These are phyloP conservation scores for Polyporus arcularius DNA, from an alignment of 768 basidiomycete species.

Conservation along the genomic window DNA sequence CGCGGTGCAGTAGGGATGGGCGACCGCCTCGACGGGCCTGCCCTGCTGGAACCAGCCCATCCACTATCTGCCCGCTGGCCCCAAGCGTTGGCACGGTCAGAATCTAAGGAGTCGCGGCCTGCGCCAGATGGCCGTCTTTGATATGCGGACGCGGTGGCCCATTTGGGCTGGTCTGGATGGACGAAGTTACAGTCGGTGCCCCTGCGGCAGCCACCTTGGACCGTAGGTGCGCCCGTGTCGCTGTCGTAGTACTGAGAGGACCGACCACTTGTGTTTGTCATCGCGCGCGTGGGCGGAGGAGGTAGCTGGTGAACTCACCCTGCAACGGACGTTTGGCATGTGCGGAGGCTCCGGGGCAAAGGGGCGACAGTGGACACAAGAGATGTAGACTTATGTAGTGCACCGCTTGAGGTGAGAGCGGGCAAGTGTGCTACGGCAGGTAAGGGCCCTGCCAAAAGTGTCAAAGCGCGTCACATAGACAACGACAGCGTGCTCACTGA, in stretches of 20 bases:
- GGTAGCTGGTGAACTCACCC: conserved; percentile 24
- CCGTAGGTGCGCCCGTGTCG: conserved; percentile 25
- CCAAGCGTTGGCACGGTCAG: no score
- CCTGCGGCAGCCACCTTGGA: conserved; percentile 29
- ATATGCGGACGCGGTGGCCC: conserved; percentile 18
- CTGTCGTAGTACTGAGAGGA: conserved; percentile 28
- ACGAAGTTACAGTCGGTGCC: conserved; percentile 30
- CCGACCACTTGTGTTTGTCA: conserved; percentile 2
- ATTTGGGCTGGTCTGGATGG: conserved; percentile 36
- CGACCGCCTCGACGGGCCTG: not conserved
- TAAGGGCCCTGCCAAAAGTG: no score
- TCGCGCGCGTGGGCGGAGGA: conserved; percentile 4
- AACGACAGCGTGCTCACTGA: no score
- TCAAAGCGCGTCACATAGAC: no score
- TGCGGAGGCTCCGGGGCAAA: not conserved
- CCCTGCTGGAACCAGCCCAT: not conserved
- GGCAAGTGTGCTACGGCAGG: no score
- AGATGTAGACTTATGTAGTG: conserved; percentile 7
- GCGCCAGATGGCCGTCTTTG: no score
- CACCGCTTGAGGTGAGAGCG: not conserved
- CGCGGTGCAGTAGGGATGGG: not conserved
- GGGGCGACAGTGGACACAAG: conserved; percentile 16
- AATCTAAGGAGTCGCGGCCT: no score
- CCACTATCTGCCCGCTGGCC: no score
- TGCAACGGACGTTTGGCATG: conserved; percentile 17